Evolutionary conservation across 768 basidiomycete species (phyloP), one percentile per base, ranked within the genome.

Genomic region (Podaxis pistillaris): DNA sequence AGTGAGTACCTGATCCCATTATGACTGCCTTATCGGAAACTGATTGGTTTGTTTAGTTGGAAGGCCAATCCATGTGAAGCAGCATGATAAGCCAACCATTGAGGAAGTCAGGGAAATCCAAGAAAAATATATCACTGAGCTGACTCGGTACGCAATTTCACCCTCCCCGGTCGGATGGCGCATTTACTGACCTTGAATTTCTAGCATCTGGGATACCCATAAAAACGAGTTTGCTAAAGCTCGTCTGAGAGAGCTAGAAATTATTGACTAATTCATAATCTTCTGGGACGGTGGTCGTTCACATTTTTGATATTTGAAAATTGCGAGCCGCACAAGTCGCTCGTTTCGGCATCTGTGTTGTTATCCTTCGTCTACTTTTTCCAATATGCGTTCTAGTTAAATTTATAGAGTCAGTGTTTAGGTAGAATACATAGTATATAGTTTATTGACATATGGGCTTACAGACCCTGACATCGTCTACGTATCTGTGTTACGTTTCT

Each of bases 171-270:
- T 44, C 13, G 13, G 41, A 22, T n/a, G 44, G 7, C 7, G 17
- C 12, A 0, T 1, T 24, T 11, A 26, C 22, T 3, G 49, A 50
- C 49, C 22, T 28, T 13, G 19, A 50, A 12, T 12, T 50, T 50
- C 7, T 4, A 50, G 95, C 55, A 96, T 98, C 66, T 98, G 96
- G 96, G 85, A 98, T 71, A 87, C 89, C 6, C 96, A 98, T 79
- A 98, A 98, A 75, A 91, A 98, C 70, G 83, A 89, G 58, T 97
- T 96, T 69, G 96, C 96, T 36, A 88, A 91, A 70, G 81, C 92
- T 30, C 82, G 95, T 47, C 84, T 85, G 60, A 81, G 84, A 65
- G 91, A 94, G 71, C 79, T 94, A 66, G 91, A 79, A 68, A 90
- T 94, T 70, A 84, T 94, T 66, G 91, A 89, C 62, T 92, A 70